Conservation (phyloP, 192 early-diverging fungal genomes). For the Chytriomyces sp. region DNA sequence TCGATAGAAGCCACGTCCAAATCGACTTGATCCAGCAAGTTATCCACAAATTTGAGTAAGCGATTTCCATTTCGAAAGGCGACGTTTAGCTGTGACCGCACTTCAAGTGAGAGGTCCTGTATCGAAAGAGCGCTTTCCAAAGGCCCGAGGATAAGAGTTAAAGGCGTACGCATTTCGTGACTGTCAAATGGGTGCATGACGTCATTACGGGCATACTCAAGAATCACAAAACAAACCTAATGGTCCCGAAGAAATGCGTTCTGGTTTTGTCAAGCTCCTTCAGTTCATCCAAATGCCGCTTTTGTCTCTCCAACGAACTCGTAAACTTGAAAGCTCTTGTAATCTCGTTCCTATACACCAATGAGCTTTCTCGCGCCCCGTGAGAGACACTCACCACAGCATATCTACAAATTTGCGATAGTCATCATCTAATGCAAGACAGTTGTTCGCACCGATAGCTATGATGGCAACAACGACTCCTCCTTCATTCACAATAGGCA, state of each 20-base stretch:
- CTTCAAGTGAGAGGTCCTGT: neutral
- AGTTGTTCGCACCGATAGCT: neutral
- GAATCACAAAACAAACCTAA: constrained; percentile 14
- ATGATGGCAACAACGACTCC: neutral
- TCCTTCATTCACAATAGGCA: neutral
- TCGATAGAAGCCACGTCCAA: constrained; percentile 55
- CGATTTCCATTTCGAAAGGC: constrained; percentile 52
- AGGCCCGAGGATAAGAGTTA: neutral
- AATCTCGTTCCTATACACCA: neutral
- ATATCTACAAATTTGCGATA: neutral
- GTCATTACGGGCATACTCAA: neutral
- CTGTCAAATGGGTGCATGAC: neutral
- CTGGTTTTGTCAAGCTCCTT: constrained; percentile 34
- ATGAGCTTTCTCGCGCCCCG: neutral
- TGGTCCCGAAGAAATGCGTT: constrained; percentile 33
- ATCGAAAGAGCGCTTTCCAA: neutral
- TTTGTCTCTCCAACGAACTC: neutral
- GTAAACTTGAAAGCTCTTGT: neutral
- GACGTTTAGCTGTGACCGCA: constrained; percentile 31
- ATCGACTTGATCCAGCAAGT: constrained; percentile 53
- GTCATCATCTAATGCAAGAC: neutral
- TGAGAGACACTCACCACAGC: neutral
- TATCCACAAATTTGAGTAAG: constrained; percentile 58
- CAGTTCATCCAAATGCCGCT: constrained; percentile 23
- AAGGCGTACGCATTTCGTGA: constrained; percentile 47